Conservation (phyloP, 225 moss, liverwort and hornwort genomes). For the Physcomitrium patens region DNA sequence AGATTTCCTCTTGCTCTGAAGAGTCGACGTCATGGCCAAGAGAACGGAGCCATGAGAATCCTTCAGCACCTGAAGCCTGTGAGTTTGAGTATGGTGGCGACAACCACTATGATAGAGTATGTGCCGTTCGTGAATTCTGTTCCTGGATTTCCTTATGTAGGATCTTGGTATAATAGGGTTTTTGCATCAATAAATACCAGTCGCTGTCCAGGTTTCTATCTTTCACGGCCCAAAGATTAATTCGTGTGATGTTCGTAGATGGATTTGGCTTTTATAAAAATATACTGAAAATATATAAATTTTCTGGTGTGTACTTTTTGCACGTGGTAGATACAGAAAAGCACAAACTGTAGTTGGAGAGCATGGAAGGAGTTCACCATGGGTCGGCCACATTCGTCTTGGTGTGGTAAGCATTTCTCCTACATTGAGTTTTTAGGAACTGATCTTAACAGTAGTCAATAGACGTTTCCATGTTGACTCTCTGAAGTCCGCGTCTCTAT, state of each 20-base stretch:
- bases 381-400: constrained; percentile 81
- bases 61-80: constrained; percentile 65
- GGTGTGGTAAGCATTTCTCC: constrained; percentile 53
- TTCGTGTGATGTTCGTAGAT: constrained; percentile 9
- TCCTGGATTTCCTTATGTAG: constrained; percentile 18
- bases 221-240: constrained; percentile 13
- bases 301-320: constrained; percentile 25
- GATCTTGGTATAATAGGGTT: neutral
- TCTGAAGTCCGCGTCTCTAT: neutral
- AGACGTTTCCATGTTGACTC: constrained; percentile 4
- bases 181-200: constrained; percentile 12
- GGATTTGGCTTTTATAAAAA: constrained; percentile 9
- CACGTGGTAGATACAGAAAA: constrained; percentile 52
- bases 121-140: constrained; percentile 40
- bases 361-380: constrained; percentile 65
- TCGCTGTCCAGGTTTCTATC: constrained; percentile 7
- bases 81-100: constrained; percentile 64
- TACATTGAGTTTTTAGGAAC: constrained; percentile 1
- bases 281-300: neutral
- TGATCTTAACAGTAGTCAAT: constrained; percentile 3
- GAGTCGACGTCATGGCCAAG: constrained; percentile 58
- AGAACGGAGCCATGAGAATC: constrained; percentile 65
- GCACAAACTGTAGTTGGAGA: constrained; percentile 39
- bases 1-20: constrained; percentile 65
- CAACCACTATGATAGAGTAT: constrained; percentile 69